phyloP scores from a whole-genome alignment of 352 stramenopile species.

The Globisporangium parvum region DNA sequence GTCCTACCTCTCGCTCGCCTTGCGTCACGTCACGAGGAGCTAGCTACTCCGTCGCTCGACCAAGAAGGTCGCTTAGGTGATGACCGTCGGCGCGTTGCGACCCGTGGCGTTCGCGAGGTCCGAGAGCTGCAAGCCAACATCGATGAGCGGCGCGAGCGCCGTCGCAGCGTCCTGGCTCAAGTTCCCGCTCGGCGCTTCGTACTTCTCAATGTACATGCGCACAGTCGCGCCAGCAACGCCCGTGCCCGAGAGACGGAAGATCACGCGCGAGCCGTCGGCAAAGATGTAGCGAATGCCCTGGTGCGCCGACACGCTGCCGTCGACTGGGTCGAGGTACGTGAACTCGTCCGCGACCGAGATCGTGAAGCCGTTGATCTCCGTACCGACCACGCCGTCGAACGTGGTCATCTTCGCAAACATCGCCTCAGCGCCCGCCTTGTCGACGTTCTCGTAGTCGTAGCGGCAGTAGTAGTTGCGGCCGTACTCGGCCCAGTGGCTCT shows the following conservation, averaged over 20 bases:
- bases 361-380: conserved; percentile 75
- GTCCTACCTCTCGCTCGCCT: too few species aligned
- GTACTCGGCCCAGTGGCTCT: conserved; percentile 95
- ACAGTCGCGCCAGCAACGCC: conserved; percentile 96
- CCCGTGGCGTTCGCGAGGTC: conserved; percentile 91
- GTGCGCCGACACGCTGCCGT: conserved; percentile 93
- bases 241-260: conserved; percentile 98
- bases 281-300: conserved; percentile 98
- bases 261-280: conserved; percentile 90
- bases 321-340: conserved; percentile 97
- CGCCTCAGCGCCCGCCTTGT: conserved; percentile 75
- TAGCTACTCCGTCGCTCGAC: too few species aligned
- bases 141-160: conserved; percentile 87
- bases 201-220: conserved; percentile 99
- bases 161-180: conserved; percentile 71
- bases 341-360: conserved; percentile 95
- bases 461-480: conserved; percentile 99
- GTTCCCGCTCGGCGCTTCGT: conserved; percentile 87
- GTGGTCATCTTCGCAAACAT: conserved; percentile 76
- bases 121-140: conserved; percentile 90
- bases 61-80: conserved; percentile 84
- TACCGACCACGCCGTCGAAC: conserved; percentile 59
- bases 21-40: too few species aligned
- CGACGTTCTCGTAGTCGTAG: conserved; percentile 99
- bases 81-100: conserved; percentile 93